Conservation (phyloP, 768 basidiomycete species). For the Pleurotus platypus region DNA sequence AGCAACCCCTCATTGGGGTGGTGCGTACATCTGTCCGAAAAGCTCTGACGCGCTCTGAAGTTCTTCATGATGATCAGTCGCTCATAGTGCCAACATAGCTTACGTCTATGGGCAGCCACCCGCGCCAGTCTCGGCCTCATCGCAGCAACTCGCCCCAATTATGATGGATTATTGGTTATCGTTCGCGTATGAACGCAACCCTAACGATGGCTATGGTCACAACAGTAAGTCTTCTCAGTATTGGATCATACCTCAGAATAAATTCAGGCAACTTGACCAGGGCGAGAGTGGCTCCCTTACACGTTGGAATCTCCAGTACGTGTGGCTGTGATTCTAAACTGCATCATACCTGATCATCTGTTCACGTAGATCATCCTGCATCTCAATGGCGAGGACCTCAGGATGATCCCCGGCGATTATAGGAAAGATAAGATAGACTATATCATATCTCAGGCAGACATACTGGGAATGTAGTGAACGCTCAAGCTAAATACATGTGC, state of each 20-base stretch:
- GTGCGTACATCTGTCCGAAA: not conserved
- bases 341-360: not conserved
- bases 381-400: not conserved
- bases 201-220: conserved; percentile 37
- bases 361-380: not conserved
- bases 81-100: conserved; percentile 24
- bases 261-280: not conserved
- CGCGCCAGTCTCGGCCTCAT: conserved; percentile 5
- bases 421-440: not conserved
- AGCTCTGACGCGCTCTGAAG: not conserved
- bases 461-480: too few species aligned
- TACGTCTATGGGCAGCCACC: conserved; percentile 24
- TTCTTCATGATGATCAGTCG: conserved; percentile 14
- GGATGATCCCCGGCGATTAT: not conserved
- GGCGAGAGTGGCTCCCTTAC: not conserved
- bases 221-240: conserved; percentile 19
- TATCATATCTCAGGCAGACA: not conserved
- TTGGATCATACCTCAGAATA: not conserved
- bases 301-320: not conserved
- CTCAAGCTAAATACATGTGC: too few species aligned
- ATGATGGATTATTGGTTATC: conserved; percentile 50
- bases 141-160: conserved; percentile 20
- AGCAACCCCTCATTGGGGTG: not conserved
- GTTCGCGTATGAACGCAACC: conserved; percentile 37
- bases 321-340: not conserved